These are phyloP conservation scores for Areca catechu DNA, from an alignment of 176 grass and related monocot genomes.

Conservation along the genomic window DNA sequence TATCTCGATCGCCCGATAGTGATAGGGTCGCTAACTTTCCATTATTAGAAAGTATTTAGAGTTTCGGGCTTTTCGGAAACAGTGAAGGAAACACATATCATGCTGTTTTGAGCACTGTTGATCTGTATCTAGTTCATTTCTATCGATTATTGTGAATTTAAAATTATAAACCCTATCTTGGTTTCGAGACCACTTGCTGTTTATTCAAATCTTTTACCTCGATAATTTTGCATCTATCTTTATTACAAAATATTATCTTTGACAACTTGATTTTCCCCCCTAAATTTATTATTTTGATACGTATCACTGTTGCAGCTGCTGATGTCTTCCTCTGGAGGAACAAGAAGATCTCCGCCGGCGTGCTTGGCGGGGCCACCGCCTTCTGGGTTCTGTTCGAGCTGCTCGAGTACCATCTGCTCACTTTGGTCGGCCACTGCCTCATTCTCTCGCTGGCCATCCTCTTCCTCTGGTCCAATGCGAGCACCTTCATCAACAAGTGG, in stretches of 20 bases:
- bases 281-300: conserved; percentile 4
- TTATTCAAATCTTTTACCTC: neutral
- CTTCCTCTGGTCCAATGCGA: conserved; percentile 89
- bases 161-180: neutral
- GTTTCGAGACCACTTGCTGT: neutral
- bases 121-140: neutral
- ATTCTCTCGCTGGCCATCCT: conserved; percentile 65
- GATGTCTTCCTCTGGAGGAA: conserved; percentile 92
- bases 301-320: conserved; percentile 51
- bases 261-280: conserved; percentile 7
- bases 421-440: conserved; percentile 69
- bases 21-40: neutral
- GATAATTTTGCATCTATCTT: neutral
- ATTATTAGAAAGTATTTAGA: neutral
- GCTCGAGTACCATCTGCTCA: conserved; percentile 75
- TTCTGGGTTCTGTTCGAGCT: conserved; percentile 83
- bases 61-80: neutral
- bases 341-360: conserved; percentile 76
- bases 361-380: conserved; percentile 59
- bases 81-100: neutral
- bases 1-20: conserved; percentile 4
- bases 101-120: neutral
- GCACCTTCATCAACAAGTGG: conserved; percentile 76
- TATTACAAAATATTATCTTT: neutral
- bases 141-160: too few species aligned